These are phyloP conservation scores for Macroventuria anomochaeta DNA, from an alignment of 2,329 filamentous ascomycete genomes.

Conservation along the genomic window DNA sequence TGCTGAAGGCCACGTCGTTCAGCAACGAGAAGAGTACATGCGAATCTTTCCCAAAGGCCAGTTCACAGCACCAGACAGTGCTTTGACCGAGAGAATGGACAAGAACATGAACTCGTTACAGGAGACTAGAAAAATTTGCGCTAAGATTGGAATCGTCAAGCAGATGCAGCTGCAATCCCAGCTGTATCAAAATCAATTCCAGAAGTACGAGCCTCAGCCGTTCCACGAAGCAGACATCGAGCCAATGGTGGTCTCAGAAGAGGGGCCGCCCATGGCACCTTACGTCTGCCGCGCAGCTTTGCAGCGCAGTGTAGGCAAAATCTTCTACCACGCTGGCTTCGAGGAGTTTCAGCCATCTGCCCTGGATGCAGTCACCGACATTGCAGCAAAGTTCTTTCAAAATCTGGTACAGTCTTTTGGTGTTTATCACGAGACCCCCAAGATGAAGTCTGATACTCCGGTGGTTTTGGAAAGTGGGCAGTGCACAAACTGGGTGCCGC, in stretches of 20 bases:
- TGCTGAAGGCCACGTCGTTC: slow-evolving; percentile 84
- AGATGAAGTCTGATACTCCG: slow-evolving; percentile 63
- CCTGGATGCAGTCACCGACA: slow-evolving; percentile 85
- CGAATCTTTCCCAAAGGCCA: slow-evolving; percentile 75
- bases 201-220: slow-evolving; percentile 89
- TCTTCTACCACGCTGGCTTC: slow-evolving; percentile 95
- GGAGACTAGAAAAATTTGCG: slow-evolving; percentile 92
- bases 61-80: slow-evolving; percentile 77
- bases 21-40: slow-evolving; percentile 85
- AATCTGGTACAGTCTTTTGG: slow-evolving; percentile 82
- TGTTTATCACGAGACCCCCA: slow-evolving; percentile 82
- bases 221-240: slow-evolving; percentile 87
- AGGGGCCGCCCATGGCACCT: slow-evolving; percentile 85
- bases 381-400: slow-evolving; percentile 87
- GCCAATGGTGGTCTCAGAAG: slow-evolving; percentile 86
- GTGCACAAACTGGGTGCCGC: slow-evolving; percentile 62
- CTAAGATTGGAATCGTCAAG: slow-evolving; percentile 97
- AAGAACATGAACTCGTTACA: slow-evolving; percentile 94
- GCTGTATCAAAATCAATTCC: slow-evolving; percentile 98
- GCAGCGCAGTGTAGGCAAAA: slow-evolving; percentile 88
- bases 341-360: slow-evolving; percentile 97
- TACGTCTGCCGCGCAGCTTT: slow-evolving; percentile 82
- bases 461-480: slow-evolving; percentile 34
- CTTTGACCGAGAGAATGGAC: slow-evolving; percentile 80
- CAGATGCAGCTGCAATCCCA: slow-evolving; percentile 99